Base-by-base conservation (phyloP, 1,284 basidiomycete genomes). In the Vanrija humicola region DNA sequence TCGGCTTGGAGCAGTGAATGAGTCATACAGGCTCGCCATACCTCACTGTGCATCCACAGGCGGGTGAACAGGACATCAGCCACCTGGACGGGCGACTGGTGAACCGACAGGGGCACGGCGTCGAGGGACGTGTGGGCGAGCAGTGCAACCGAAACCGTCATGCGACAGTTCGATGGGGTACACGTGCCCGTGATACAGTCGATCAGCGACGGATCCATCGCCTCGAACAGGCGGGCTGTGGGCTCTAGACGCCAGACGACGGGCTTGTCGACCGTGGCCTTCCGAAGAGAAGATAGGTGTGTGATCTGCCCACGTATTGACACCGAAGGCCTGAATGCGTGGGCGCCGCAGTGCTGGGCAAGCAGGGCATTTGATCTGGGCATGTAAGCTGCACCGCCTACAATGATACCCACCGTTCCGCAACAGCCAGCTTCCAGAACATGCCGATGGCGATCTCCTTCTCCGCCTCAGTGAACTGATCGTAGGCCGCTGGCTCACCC, bases 391-490 rank as follows among this genome's bases (percentile, higher is more conserved):
- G 6, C 28, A 15, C 29, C 26, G 6, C 15, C 5, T 5, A 6
- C 12, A 8, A n/a, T 14, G 15, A 4, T 15, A 23, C 48, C 10
- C n/a, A 50, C 48, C 48, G 10, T 25, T 50, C 48, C 9, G 38
- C 28, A 1, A 39, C 28, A 8, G 28, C 48, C n/a, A 50, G 38
- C 7, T 43, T 39, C 48, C 48, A 50, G 48, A 50, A 42, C 9
- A 50, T 50, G 38, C 42, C 9, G 16, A 50, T n/a, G 9, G 48
- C 48, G 16, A 50, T 28, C 10, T n/a, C 26, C 48, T 43, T 50
- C 16, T 50, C 48, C 4, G 38, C 16, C 9, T 25, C 21, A 2
- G 48, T 43, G 23, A 50, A 50, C 10, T n/a, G 14, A 5, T 43
- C 40, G 48, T 50, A 50, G 7, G 48, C 40, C 26, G 29, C 2